Percentiles rank a stretch among this genome's conserved stretches.
These are phyloP conservation scores for Arthrobotrys megalospora DNA, from an alignment of 2,329 filamentous ascomycete genomes.

Conservation along the genomic window DNA sequence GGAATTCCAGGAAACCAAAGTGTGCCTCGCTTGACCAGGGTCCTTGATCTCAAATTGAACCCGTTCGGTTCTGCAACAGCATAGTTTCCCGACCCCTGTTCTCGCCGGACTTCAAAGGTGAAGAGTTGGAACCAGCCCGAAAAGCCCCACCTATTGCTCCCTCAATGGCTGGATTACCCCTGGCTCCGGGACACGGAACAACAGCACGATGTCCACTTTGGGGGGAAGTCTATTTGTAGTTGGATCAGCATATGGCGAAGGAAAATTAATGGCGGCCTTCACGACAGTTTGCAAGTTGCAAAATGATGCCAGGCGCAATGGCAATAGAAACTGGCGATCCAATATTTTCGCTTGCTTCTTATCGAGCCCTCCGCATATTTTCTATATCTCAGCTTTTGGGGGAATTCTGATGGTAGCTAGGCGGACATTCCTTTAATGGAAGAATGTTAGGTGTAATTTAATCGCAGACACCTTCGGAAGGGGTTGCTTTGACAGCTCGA, in stretches of 20 bases:
- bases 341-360: slow-evolving; percentile 58
- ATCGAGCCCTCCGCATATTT: slow-evolving; percentile 58
- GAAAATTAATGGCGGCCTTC: slow-evolving; percentile 44
- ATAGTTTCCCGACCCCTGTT: slow-evolving; percentile 41
- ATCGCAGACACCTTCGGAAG: slow-evolving; percentile 57
- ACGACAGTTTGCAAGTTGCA: slow-evolving; percentile 11
- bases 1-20: slow-evolving; percentile 57
- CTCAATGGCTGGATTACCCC: slow-evolving; percentile 27
- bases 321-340: slow-evolving; percentile 57
- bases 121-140: slow-evolving; percentile 33
- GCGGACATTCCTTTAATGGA: slow-evolving; percentile 54
- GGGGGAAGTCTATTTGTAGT: slow-evolving; percentile 26
- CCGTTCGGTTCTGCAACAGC: slow-evolving; percentile 60
- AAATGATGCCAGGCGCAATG: slow-evolving; percentile 49
- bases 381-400: slow-evolving; percentile 29
- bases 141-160: slow-evolving; percentile 15
- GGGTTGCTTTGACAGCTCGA: slow-evolving; percentile 44
- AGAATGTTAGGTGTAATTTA: slow-evolving; percentile 60
- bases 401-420: slow-evolving; percentile 49
- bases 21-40: slow-evolving; percentile 60
- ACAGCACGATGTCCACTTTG: slow-evolving; percentile 13
- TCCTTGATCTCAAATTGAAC: slow-evolving; percentile 47
- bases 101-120: slow-evolving; percentile 24
- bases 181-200: slow-evolving; percentile 31
- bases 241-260: slow-evolving; percentile 52